A percentile compares a stretch with the other conserved stretches of the same genome.
Conservation (phyloP, 2,329 filamentous ascomycete genomes). For the Neobulgaria alba region DNA sequence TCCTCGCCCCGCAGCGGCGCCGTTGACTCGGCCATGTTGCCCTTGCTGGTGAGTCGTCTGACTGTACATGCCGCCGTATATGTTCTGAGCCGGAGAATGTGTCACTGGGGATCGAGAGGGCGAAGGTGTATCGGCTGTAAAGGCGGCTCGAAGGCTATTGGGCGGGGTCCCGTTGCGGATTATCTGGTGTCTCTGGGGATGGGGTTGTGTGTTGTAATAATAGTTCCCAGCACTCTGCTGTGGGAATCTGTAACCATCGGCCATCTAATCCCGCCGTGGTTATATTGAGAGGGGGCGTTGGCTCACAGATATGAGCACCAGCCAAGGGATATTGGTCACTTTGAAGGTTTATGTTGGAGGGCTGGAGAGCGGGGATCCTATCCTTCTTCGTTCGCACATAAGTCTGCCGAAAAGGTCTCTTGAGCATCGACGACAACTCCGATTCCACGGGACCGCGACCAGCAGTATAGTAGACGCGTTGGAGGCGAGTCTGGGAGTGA, state of each 20-base stretch:
- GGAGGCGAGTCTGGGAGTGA: background rate
- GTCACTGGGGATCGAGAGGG: constrained; percentile 47
- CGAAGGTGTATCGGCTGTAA: constrained; percentile 40
- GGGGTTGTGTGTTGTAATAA: constrained; percentile 38
- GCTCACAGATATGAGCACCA: constrained; percentile 20
- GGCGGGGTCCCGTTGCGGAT: constrained; percentile 35
- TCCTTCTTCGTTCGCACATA: constrained; percentile 30
- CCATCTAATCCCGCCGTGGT: constrained; percentile 46
- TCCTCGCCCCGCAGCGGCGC: constrained; percentile 51
- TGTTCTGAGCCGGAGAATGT: constrained; percentile 28
- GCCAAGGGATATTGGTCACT: constrained; percentile 9
- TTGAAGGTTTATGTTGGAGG: constrained; percentile 20
- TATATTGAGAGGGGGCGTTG: constrained; percentile 16
- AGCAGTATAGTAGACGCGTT: constrained; percentile 4
- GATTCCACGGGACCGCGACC: constrained; percentile 2
- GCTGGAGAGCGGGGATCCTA: constrained; percentile 23
- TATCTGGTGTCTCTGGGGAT: constrained; percentile 36
- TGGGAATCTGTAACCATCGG: constrained; percentile 59
- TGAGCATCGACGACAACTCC: constrained; percentile 22
- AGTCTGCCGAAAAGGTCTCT: constrained; percentile 19
- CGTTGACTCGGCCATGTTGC: constrained; percentile 70
- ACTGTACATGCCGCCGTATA: constrained; percentile 55
- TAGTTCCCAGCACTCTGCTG: constrained; percentile 50
- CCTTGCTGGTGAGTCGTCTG: constrained; percentile 56
- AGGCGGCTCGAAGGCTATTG: constrained; percentile 34